Conservation (phyloP, 306 rosid genomes). For the Corylus avellana region DNA sequence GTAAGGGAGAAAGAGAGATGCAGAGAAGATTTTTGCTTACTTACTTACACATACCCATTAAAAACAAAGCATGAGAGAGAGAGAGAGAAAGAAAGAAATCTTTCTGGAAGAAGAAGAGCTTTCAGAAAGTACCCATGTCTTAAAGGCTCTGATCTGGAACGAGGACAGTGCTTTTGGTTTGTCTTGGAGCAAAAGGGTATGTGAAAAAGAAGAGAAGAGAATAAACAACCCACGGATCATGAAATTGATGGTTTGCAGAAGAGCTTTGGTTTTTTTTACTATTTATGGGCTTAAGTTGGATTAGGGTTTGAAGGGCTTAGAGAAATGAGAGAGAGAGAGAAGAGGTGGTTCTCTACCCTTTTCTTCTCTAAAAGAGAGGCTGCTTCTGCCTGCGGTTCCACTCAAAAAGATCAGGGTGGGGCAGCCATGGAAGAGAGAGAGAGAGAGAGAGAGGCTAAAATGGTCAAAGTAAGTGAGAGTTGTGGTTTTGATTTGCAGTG, state of each 20-base stretch:
- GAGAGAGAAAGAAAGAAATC: neutral
- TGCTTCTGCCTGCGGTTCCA: constrained; percentile 44
- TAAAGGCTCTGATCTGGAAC: constrained; percentile 41
- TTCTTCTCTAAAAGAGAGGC: constrained; percentile 45
- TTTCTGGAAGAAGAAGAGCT: constrained; percentile 27
- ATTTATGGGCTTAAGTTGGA: constrained; percentile 5
- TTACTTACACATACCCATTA: constrained; percentile 31
- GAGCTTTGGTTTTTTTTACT: constrained; percentile 26
- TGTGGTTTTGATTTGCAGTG: constrained; percentile 49
- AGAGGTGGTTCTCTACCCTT: constrained; percentile 33
- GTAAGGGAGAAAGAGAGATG: constrained; percentile 21
- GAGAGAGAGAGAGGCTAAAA: constrained; percentile 10
- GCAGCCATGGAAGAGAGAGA: constrained; percentile 35
- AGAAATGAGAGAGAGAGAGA: neutral
- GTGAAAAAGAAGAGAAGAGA: constrained; percentile 35
- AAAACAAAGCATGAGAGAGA: constrained; percentile 7
- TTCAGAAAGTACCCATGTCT: constrained; percentile 37
- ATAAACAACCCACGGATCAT: constrained; percentile 43
- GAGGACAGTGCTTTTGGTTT: constrained; percentile 47
- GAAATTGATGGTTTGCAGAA: constrained; percentile 35
- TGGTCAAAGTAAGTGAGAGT: constrained; percentile 55
- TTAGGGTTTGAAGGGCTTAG: constrained; percentile 50
- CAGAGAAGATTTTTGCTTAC: constrained; percentile 29
- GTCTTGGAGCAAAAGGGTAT: constrained; percentile 28
- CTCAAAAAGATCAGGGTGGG: constrained; percentile 62